Percentiles rank a stretch among this genome's conserved stretches.
phyloP scores from a whole-genome alignment of 2,329 filamentous ascomycete genomes.

The Coniochaeta sp. region DNA sequence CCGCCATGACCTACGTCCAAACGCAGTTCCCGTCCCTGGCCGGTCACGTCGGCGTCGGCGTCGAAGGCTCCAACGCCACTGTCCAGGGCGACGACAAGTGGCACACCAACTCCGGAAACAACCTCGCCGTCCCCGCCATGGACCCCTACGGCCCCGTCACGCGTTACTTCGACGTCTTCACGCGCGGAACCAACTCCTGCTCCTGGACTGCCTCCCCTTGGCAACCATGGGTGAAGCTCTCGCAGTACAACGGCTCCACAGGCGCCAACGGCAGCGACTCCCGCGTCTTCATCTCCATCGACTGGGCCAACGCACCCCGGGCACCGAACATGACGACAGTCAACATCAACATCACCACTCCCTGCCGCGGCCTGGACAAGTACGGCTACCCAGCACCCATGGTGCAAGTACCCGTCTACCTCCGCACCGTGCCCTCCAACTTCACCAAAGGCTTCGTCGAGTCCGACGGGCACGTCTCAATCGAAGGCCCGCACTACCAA shows the following conservation, averaged over 20 bases:
- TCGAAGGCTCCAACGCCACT: conserved; percentile 60
- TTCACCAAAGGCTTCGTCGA: conserved; percentile 57
- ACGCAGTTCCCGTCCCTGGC: conserved; percentile 48
- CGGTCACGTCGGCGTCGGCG: conserved; percentile 55
- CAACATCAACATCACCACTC: conserved; percentile 44
- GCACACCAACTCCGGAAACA: conserved; percentile 47
- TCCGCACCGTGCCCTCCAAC: conserved; percentile 36
- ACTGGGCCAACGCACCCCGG: conserved; percentile 37
- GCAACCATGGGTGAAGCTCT: conserved; percentile 44
- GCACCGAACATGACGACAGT: conserved; percentile 32
- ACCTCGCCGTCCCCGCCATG: conserved; percentile 46
- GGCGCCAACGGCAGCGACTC: conserved; percentile 40
- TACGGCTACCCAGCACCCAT: conserved; percentile 33
- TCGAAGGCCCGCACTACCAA: conserved; percentile 47
- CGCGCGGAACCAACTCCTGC: conserved; percentile 46
- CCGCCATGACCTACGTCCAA: conserved; percentile 54
- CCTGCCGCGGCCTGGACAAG: conserved; percentile 34
- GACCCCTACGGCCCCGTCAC: conserved; percentile 49
- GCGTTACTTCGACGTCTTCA: conserved; percentile 59
- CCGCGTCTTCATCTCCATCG: conserved; percentile 46
- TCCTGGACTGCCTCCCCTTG: conserved; percentile 43
- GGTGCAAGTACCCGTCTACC: conserved; percentile 48
- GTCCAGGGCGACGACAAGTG: conserved; percentile 61
- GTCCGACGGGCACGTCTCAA: conserved; percentile 48
- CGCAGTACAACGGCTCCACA: conserved; percentile 41